phyloP scores from a whole-genome alignment of 2,329 filamentous ascomycete species.

The Neurospora crassa region DNA sequence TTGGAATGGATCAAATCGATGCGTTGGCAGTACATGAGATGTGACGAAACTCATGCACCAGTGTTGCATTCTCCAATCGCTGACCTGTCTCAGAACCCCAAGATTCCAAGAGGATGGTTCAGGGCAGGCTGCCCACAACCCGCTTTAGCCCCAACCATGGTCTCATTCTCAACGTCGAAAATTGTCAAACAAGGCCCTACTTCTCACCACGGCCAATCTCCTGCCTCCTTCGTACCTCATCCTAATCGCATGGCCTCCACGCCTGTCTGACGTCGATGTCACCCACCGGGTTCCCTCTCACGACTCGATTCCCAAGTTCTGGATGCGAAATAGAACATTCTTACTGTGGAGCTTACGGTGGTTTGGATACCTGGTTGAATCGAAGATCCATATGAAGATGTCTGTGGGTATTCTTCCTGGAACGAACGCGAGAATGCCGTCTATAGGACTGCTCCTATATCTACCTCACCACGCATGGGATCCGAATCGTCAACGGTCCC shows the following conservation, averaged over 20 bases:
- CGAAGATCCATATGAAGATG: background rate
- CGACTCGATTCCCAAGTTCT: background rate
- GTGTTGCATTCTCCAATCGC: conserved; percentile 13
- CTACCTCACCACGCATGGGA: background rate
- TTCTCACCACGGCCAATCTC: background rate
- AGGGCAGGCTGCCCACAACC: conserved; percentile 13
- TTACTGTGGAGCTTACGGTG: background rate
- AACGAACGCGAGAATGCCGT: background rate
- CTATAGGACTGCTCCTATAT: background rate
- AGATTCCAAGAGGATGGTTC: conserved; percentile 19
- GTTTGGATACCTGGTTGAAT: background rate
- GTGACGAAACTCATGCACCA: conserved; percentile 18
- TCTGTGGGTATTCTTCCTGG: background rate
- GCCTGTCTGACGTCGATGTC: conserved; percentile 8
- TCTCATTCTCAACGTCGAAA: background rate
- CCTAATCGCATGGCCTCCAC: background rate
- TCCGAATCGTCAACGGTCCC: background rate
- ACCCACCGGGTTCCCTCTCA: background rate
- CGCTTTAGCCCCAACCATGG: conserved; percentile 5
- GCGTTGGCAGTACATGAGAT: conserved; percentile 24
- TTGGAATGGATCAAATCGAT: conserved; percentile 5
- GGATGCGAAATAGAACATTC: background rate
- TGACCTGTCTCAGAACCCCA: conserved; percentile 9
- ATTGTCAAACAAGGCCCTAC: background rate
- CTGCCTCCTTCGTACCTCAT: background rate